phyloP scores from a whole-genome alignment of 2,329 filamentous ascomycete genomes.

The Colletotrichum endophyticum region DNA sequence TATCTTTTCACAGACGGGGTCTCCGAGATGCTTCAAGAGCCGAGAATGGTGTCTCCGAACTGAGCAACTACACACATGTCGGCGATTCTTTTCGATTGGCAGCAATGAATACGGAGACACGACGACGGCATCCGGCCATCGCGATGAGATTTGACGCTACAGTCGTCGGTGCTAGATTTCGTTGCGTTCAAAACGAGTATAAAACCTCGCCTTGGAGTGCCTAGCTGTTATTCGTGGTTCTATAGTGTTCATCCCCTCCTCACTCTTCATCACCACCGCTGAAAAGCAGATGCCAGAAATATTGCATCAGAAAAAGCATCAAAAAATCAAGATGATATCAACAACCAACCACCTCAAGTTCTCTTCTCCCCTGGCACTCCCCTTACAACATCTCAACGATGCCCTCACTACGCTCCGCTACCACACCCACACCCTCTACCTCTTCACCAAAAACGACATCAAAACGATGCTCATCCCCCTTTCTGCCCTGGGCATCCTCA shows the following conservation, averaged over 20 bases:
- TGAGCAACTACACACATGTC: not conserved
- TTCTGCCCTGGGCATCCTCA: not conserved
- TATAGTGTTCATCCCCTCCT: not conserved
- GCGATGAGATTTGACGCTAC: not conserved
- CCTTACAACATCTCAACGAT: not conserved
- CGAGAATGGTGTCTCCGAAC: not conserved
- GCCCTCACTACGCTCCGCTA: not conserved
- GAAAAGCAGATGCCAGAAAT: rapidly evolving
- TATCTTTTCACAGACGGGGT: not conserved
- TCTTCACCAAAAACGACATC: not conserved
- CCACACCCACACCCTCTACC: not conserved
- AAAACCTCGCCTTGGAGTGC: not conserved
- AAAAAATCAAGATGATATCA: not conserved
- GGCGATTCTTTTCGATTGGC: not conserved
- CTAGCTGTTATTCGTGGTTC: not conserved
- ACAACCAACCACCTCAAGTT: not conserved
- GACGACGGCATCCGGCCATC: not conserved
- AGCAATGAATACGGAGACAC: not conserved
- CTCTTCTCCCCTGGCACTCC: not conserved
- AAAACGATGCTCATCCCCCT: not conserved
- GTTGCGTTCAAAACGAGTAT: not conserved
- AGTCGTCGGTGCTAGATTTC: not conserved
- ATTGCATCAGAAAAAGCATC: rapidly evolving
- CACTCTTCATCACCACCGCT: not conserved
- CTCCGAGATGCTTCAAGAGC: not conserved